Conservation (phyloP, 805 yeast genomes). For the Nakazawaea laoshanensis region DNA sequence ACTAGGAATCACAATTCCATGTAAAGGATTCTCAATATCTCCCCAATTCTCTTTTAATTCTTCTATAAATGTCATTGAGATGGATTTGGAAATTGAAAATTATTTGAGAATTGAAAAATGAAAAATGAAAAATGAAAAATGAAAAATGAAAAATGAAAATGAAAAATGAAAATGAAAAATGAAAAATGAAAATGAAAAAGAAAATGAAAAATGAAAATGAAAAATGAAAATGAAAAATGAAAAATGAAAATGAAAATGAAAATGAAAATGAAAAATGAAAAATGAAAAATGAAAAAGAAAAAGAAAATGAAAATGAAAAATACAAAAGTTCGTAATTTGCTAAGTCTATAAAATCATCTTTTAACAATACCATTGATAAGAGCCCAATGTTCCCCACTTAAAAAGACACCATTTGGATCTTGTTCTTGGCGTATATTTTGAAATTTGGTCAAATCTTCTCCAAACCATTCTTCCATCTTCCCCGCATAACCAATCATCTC, state of each 20-base stretch:
- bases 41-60: constrained; percentile 32
- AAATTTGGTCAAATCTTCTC: constrained; percentile 54
- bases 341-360: constrained; percentile 16
- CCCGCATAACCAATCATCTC: constrained; percentile 76
- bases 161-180: too few species aligned
- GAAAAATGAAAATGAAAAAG: too few species aligned
- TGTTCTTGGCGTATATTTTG: constrained; percentile 53
- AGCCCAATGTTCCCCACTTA: constrained; percentile 77
- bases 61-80: constrained; percentile 2
- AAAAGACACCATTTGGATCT: constrained; percentile 79
- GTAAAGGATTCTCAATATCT: constrained; percentile 60
- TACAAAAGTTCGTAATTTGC: not conserved
- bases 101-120: not conserved
- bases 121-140: too few species aligned
- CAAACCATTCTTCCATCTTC: constrained; percentile 71
- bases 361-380: constrained; percentile 67
- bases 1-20: constrained; percentile 67
- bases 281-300: not conserved
- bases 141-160: too few species aligned
- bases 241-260: too few species aligned
- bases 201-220: too few species aligned
- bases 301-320: not conserved
- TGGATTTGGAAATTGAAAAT: too few species aligned
- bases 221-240: too few species aligned
- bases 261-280: too few species aligned